Evolutionary conservation across 768 basidiomycete genomes (phyloP), one percentile per base, ranked within the genome.

Genomic region (Leccinum disarticulatum): DNA sequence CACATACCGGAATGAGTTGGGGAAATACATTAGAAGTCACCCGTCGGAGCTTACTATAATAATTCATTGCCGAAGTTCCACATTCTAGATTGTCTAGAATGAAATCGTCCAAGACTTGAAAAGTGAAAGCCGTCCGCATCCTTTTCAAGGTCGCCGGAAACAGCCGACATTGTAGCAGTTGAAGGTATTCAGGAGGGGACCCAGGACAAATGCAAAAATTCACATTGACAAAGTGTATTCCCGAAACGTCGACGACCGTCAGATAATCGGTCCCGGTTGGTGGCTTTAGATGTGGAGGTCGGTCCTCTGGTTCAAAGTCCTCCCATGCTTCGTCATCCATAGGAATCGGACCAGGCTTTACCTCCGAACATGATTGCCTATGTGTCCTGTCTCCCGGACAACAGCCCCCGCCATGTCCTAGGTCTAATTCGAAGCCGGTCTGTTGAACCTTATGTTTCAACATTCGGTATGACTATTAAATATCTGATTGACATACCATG

Each of bases 21-120:
- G 47, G 64, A 14, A 61, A 64, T 1, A 49, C 41, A 25, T 51
- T 59, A 0, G 38, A 59, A 3, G 64, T 62, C 0, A 62, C 46
- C 1, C n/a, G 0, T 0, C 7, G 1, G 0, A 66, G 36, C 11
- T 66, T 65, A 9, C 28, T 54, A 4, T 19, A 66, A 9, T 58
- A 64, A 25, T 61, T 66, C 13, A 25, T 27, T 0, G 19, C 55
- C 0, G 35, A 51, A 0, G 63, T 65, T 3, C 57, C 46, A 8
- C 70, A 70, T 50, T 71, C 67, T 35, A 71, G 4, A 8, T 68
- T 56, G 38, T 41, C 38, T 7, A 3, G 38, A 41, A 41, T 41
- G 17, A 41, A 41, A 17, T 41, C 15, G 17, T 41, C 38, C 17
- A 41, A 41, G 17, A 41, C 38, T 17, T 13, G 17, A 41, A 41